Base-by-base conservation (phyloP, 2,329 filamentous ascomycete species). In the Colletotrichum destructivum region DNA sequence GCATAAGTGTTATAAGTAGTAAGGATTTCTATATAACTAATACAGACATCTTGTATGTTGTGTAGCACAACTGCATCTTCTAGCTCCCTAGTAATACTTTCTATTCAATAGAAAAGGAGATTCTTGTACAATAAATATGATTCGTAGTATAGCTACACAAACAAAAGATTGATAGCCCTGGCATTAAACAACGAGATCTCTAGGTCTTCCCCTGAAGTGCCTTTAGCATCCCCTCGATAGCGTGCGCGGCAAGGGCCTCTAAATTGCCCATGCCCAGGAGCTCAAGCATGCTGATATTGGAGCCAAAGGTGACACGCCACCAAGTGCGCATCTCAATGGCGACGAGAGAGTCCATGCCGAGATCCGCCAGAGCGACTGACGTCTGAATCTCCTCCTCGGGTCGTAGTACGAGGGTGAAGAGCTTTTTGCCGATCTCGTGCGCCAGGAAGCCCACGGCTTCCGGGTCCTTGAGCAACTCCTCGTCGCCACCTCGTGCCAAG, bases 321-420 rank as follows among this genome's bases (percentile, higher is more conserved):
- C 76, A 78, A 1, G 35, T 57, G 2, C 74, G 38, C 59, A 78
- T 23, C 65, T 78, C 76, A 8, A 78, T 59, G 2, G 49, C 74
- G 12, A 76, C 68, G 12, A 78, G 66, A 2, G 75, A 76, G 56
- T 77, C 76, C 18, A 77, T 11, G 11, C 75, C 76, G 9, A 77
- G 46, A 3, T 74, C 74, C 2, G 31, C 16, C 8, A 76, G 60
- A 1, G 72, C 12, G 38, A 40, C 2, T 0, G 51, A 31, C 2
- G 60, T 49, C 21, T 74, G 35, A 11, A 73, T 16, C 3, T 73
- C 72, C 8, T 74, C 71, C 5, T 74, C 49, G 23, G 40, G 18
- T 16, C 69, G 66, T 2, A 76, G 61, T 9, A 77, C 15, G 13
- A 77, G 59, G 2, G 21, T 62, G 11, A 74, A 59, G 0, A 76